Conservation (phyloP, 768 basidiomycete genomes). For the Agaricus sinodeliciosus region DNA sequence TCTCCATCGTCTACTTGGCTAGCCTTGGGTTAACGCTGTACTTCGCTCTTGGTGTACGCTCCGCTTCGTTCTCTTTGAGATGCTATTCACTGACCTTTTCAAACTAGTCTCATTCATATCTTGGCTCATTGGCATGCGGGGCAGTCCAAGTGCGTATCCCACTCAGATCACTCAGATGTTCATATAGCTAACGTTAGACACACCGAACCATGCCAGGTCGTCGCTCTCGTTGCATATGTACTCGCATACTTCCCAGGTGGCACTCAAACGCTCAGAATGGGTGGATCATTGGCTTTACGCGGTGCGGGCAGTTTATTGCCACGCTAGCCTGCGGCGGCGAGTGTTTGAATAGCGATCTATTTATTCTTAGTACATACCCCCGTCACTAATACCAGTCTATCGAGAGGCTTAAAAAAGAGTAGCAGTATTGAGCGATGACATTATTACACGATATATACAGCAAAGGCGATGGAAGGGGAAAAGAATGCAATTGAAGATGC, state of each 20-base stretch:
- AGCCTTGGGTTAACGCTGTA: conserved; percentile 86
- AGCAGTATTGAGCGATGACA: not conserved
- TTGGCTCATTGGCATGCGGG: conserved; percentile 81
- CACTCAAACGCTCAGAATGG: conserved; percentile 71
- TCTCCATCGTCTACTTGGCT: conserved; percentile 75
- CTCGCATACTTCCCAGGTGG: conserved; percentile 96
- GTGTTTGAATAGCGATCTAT: conserved; percentile 1
- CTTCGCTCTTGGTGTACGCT: conserved; percentile 81
- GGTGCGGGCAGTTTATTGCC: conserved; percentile 82
- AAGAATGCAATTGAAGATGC: not conserved
- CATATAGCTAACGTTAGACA: not conserved
- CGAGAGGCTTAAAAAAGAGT: not conserved
- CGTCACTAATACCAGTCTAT: not conserved
- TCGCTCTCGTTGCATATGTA: conserved; percentile 83
- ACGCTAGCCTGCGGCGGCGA: conserved; percentile 34
- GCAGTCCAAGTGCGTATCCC: conserved; percentile 57
- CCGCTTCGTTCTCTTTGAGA: not conserved
- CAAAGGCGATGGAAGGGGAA: not conserved
- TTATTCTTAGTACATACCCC: conserved; percentile 8
- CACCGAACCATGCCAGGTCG: conserved; percentile 38
- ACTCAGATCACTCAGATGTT: no score
- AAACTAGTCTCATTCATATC: conserved; percentile 67
- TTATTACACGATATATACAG: conserved; percentile 3
- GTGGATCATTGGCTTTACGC: conserved; percentile 73
- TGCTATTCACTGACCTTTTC: not conserved